Conservation (phyloP, 1,284 basidiomycete genomes). For the Ganoderma boninense region DNA sequence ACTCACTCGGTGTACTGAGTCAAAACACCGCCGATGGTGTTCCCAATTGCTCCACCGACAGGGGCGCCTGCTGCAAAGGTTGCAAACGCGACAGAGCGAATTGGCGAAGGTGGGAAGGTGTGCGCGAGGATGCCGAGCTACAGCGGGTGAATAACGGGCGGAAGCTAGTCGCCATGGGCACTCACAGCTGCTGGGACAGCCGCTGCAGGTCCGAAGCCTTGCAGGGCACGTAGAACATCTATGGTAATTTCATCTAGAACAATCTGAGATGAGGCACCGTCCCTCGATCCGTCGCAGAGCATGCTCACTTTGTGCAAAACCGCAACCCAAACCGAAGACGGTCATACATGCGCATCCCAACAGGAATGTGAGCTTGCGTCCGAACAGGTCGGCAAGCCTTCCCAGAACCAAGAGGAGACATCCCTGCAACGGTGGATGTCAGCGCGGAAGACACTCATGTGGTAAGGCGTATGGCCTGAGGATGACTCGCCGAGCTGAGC, state of each 20-base stretch:
- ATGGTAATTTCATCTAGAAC: slow-evolving; percentile 59
- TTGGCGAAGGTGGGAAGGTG: slow-evolving; percentile 72
- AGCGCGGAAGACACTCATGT: neutral
- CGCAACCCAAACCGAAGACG: slow-evolving; percentile 50
- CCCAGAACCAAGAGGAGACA: slow-evolving; percentile 68
- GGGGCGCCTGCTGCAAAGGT: slow-evolving; percentile 85
- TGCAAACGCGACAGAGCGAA: slow-evolving; percentile 78
- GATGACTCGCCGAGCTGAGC: slow-evolving; percentile 48
- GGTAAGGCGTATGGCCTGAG: neutral
- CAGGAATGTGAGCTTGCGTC: slow-evolving; percentile 61
- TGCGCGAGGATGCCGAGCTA: slow-evolving; percentile 79
- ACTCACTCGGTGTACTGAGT: slow-evolving; percentile 66
- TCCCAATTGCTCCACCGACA: slow-evolving; percentile 76
- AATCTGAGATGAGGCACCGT: neutral
- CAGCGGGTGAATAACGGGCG: neutral
- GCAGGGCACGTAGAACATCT: slow-evolving; percentile 70
- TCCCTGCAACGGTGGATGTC: slow-evolving; percentile 45
- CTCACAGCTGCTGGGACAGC: slow-evolving; percentile 64
- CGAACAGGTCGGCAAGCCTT: slow-evolving; percentile 66
- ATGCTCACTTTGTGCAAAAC: slow-evolving; percentile 53
- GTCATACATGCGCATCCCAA: slow-evolving; percentile 50
- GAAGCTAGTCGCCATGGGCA: neutral
- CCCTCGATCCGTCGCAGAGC: too few relatives aligned
- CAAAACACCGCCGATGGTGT: slow-evolving; percentile 73
- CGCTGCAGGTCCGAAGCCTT: slow-evolving; percentile 76